phyloP scores from a whole-genome alignment of 345 rosid species.

The Trapa incisa region DNA sequence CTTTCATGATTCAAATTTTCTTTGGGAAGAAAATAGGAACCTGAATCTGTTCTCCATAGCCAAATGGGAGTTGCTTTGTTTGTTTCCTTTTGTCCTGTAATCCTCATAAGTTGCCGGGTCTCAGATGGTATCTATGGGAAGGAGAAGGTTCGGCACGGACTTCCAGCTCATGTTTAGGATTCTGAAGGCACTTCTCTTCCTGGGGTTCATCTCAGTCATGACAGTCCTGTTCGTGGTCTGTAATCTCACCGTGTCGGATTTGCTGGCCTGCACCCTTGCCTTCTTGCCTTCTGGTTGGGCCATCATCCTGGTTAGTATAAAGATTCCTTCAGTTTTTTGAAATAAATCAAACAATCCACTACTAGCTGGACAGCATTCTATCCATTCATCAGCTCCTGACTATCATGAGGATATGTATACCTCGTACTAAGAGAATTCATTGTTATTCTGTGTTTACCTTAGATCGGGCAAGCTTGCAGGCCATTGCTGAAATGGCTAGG shows the following conservation, averaged over 20 bases:
- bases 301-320: slow-evolving; percentile 59
- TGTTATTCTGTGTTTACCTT: not conserved
- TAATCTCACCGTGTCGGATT: slow-evolving; percentile 53
- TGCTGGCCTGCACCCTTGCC: slow-evolving; percentile 64
- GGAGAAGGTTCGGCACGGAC: slow-evolving; percentile 62
- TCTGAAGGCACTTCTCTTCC: slow-evolving; percentile 88
- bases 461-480: slow-evolving; percentile 15
- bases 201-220: slow-evolving; percentile 78
- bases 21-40: not conserved
- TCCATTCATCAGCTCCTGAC: not conserved
- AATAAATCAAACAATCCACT: not conserved
- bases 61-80: not conserved
- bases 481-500: slow-evolving; percentile 33
- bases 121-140: slow-evolving; percentile 80
- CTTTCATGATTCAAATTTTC: not conserved
- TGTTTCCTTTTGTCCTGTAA: not conserved
- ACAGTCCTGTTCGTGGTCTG: slow-evolving; percentile 60
- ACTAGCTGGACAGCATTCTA: too few species aligned
- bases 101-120: not conserved
- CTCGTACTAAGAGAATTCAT: not conserved
- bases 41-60: not conserved
- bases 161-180: slow-evolving; percentile 89
- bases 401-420: not conserved
- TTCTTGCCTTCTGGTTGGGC: slow-evolving; percentile 94
- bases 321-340: not conserved